Percentiles rank a stretch among this genome's conserved stretches.
Conservation (phyloP, 164 flowering plant genomes). For the Annona cherimola region DNA sequence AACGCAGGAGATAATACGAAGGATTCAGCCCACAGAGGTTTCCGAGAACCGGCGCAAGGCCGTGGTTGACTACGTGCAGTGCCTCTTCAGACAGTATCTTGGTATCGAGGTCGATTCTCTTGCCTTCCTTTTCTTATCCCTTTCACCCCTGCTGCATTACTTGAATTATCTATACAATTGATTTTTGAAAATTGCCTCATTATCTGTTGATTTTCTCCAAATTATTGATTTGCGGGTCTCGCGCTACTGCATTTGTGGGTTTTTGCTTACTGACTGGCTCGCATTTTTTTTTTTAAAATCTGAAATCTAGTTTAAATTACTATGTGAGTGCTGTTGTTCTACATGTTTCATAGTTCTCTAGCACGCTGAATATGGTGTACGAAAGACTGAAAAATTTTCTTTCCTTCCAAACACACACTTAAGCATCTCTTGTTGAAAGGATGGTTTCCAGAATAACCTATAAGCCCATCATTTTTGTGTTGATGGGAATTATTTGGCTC, state of each 20-base stretch:
- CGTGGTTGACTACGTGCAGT: conserved; percentile 63
- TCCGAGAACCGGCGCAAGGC: conserved; percentile 49
- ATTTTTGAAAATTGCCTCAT: neutral
- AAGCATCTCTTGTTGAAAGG: no score
- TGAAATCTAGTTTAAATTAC: no score
- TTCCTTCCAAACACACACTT: no score
- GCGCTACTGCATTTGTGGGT: neutral
- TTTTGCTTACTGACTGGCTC: no score
- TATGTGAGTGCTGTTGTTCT: no score
- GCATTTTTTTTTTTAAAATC: no score
- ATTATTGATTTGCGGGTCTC: neutral
- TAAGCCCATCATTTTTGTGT: no score
- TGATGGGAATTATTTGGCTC: no score
- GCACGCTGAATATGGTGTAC: no score
- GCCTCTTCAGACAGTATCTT: conserved; percentile 36
- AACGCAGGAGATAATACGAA: conserved; percentile 15
- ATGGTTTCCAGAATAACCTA: no score
- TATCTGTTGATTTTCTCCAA: neutral
- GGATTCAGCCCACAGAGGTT: conserved; percentile 23
- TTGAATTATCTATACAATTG: neutral
- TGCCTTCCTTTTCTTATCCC: neutral
- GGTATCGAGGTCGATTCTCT: conserved; percentile 50
- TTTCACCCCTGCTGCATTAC: no score
- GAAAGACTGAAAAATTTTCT: no score
- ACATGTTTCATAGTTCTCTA: neutral